phyloP scores from a whole-genome alignment of 78 protist species.

The Ministeria vibrans region DNA sequence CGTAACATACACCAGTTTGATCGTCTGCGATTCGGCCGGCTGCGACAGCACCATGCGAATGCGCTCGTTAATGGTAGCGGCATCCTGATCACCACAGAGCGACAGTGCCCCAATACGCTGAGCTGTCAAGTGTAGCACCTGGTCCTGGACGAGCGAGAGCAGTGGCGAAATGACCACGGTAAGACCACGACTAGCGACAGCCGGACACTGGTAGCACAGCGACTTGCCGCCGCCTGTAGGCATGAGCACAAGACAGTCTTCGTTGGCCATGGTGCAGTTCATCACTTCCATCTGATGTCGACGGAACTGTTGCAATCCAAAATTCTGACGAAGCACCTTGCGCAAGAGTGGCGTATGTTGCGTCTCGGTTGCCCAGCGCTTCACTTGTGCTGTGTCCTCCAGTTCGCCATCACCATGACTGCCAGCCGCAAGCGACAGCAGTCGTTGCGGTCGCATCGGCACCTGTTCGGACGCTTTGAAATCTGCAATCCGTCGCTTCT shows the following conservation, averaged over 20 bases:
- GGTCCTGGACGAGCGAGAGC: constrained; percentile 96
- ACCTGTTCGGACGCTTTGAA: too few species aligned
- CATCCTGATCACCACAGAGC: background rate
- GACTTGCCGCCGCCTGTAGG: constrained; percentile 99
- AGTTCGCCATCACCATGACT: too few species aligned
- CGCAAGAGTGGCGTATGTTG: background rate
- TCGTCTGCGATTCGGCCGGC: too few species aligned
- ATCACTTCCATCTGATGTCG: constrained; percentile 69
- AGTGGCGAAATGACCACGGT: constrained; percentile 95
- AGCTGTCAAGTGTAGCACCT: constrained; percentile 51
- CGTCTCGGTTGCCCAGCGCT: too few species aligned
- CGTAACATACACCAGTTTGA: constrained; percentile 63
- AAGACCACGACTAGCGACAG: constrained; percentile 51
- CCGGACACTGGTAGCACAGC: constrained; percentile 87
- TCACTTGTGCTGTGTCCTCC: too few species aligned
- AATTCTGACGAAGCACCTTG: background rate
- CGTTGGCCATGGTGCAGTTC: constrained; percentile 65
- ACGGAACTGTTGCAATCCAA: constrained; percentile 49
- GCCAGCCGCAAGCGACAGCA: too few species aligned
- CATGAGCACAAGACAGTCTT: constrained; percentile 87
- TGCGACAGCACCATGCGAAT: too few species aligned
- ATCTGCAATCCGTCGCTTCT: too few species aligned
- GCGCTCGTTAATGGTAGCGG: background rate
- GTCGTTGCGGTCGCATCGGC: too few species aligned
- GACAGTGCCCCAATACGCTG: background rate